Conservation (phyloP, 345 rosid species). For the Brassica incana region DNA sequence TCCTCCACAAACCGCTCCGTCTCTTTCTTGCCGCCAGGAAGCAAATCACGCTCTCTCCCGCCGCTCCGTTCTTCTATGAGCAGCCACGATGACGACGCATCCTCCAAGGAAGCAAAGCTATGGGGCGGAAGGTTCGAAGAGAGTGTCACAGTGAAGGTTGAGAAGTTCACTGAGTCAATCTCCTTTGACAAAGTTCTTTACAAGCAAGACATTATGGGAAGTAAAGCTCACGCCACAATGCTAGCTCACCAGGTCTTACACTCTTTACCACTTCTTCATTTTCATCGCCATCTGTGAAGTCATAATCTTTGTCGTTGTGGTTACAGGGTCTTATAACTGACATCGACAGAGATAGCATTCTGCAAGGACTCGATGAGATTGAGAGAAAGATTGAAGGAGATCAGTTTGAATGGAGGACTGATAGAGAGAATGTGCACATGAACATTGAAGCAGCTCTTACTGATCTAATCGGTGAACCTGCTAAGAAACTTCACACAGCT, state of each 20-base stretch:
- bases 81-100: slow-evolving; percentile 31
- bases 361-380: slow-evolving; percentile 76
- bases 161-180: slow-evolving; percentile 89
- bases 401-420: slow-evolving; percentile 84
- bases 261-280: too few relatives aligned
- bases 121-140: slow-evolving; percentile 98
- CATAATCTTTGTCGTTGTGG: background rate
- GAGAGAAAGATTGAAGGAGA: slow-evolving; percentile 61
- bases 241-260: slow-evolving; percentile 70
- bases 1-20: slow-evolving; percentile 23
- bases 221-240: slow-evolving; percentile 95
- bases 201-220: slow-evolving; percentile 86
- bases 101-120: slow-evolving; percentile 74
- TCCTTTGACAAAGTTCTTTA: slow-evolving; percentile 84
- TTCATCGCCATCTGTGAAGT: too few relatives aligned
- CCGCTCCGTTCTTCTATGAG: slow-evolving; percentile 47
- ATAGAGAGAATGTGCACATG: slow-evolving; percentile 96
- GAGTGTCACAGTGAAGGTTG: slow-evolving; percentile 76
- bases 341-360: slow-evolving; percentile 64
- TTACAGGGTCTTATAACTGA: slow-evolving; percentile 66
- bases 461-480: slow-evolving; percentile 95
- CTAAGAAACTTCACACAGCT: slow-evolving; percentile 96
- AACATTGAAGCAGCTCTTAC: slow-evolving; percentile 93
- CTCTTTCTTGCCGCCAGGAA: slow-evolving; percentile 19
- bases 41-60: slow-evolving; percentile 35